Conservation (phyloP, 176 grass and related monocot species). For the Coix lacrymajobi region DNA sequence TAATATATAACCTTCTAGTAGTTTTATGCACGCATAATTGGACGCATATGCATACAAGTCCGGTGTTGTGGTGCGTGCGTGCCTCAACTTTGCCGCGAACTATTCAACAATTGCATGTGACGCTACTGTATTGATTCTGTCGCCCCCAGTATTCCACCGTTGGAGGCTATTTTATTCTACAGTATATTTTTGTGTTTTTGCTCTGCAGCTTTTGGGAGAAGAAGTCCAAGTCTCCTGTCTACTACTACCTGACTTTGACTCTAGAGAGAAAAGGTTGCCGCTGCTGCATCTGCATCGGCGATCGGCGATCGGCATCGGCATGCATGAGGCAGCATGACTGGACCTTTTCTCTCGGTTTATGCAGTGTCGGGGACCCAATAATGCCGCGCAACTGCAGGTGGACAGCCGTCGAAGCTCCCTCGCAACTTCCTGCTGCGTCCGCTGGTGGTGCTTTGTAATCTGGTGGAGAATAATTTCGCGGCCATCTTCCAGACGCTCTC, state of each 20-base stretch:
- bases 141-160: neutral
- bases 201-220: neutral
- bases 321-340: neutral
- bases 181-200: neutral
- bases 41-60: neutral
- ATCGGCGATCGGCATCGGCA: too few relatives aligned
- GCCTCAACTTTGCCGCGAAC: neutral
- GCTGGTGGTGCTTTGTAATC: too few relatives aligned
- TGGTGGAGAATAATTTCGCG: too few relatives aligned
- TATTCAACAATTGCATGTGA: neutral
- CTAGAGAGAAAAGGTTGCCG: neutral
- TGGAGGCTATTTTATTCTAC: neutral
- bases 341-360: too few relatives aligned
- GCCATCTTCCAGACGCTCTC: too few relatives aligned
- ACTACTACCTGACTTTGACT: conserved; percentile 22
- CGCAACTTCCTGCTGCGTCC: conserved; percentile 1
- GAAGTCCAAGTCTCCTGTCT: conserved; percentile 24
- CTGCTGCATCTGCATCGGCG: neutral
- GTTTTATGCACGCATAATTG: neutral
- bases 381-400: too few relatives aligned
- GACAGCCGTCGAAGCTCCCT: conserved; percentile 3
- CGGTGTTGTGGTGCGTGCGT: too few relatives aligned
- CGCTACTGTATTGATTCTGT: neutral
- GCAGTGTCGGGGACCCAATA: too few relatives aligned
- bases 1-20: neutral